Evolutionary conservation across 2,329 filamentous ascomycete genomes (phyloP), one percentile per base, ranked within the genome.

Genomic region (Trichocomaceae sp.): DNA sequence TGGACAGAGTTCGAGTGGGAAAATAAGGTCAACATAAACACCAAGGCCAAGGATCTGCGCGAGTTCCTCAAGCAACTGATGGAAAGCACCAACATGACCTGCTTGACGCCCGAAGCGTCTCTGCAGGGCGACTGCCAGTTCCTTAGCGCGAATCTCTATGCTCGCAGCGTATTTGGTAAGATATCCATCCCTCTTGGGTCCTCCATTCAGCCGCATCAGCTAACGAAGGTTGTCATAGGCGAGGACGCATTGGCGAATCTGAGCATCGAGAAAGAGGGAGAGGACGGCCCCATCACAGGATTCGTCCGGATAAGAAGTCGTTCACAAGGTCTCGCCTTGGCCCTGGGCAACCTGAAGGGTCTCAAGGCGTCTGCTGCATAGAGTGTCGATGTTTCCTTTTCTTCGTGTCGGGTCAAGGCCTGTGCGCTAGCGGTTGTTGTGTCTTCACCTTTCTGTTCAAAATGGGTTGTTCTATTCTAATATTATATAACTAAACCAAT

Each of bases 1-100:
- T 99, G 93, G 93, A 99, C 93, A 37, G 93, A 99, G 70, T 99
- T 99, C 63, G 93, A 99, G 71, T 99, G 93, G 93, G 93, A 99
- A 79, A 99, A 99, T 78, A 99, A 99, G 82, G 92, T 99, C 73
- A 99, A 99, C 77, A 97, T 99, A 77, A 96, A 96, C 75, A 95
- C 89, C 60, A 97, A 96, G 79, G 90, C 89, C 62, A 95, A 92
- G 78, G 87, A 83, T 26, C 79, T 99, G 58, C 84, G 92, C 49
- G 90, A 95, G 19, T 99, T 99, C 83, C 77, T 99, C 60, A 86
- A 89, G 63, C 87, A 95, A 70, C 78, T 99, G 58, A 97, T 97
- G 93, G 90, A 90, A 58, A 92, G 88, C 71, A 99, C 93, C 52
- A 97, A 99, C 74, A 99, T 99, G 93, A 93, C 86, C 71, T 99